A percentile compares a stretch with the other conserved stretches of the same genome.
phyloP scores from a whole-genome alignment of 306 rosid species.

The Spatholobus suberectus region DNA sequence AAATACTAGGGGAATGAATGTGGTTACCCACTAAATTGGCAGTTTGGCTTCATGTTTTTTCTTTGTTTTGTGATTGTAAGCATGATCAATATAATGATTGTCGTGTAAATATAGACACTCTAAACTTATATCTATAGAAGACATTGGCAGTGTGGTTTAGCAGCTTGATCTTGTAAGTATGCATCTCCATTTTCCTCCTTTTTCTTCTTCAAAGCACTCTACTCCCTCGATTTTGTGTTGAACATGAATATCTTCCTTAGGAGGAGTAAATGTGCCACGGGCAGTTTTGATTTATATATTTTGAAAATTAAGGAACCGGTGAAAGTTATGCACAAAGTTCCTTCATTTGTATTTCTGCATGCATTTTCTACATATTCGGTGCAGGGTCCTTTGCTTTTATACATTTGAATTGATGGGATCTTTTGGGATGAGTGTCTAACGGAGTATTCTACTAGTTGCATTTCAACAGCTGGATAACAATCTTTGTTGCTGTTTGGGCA shows the following conservation, averaged over 20 bases:
- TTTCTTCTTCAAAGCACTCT: background rate
- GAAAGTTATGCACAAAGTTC: background rate
- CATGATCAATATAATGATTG: background rate
- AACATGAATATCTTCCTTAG: background rate
- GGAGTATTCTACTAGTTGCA: background rate
- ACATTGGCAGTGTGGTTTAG: background rate
- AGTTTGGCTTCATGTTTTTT: background rate
- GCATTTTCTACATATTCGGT: background rate
- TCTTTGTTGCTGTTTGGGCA: conserved; percentile 34
- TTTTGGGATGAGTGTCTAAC: background rate
- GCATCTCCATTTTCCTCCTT: background rate
- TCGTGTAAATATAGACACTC: background rate
- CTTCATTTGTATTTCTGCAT: background rate
- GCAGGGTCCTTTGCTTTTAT: background rate
- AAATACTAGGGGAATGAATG: background rate
- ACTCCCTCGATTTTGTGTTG: background rate
- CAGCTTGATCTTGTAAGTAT: background rate
- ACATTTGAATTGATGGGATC: background rate
- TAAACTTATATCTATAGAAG: background rate
- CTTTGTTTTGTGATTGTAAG: background rate
- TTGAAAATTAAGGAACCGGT: background rate
- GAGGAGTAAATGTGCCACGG: background rate
- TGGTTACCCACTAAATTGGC: background rate
- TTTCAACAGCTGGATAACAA: background rate
- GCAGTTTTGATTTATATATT: background rate